A percentile compares a stretch with the other conserved stretches of the same genome.
phyloP scores from a whole-genome alignment of 192 early-diverging fungal genomes.

The Dimargaris xerosporica region DNA sequence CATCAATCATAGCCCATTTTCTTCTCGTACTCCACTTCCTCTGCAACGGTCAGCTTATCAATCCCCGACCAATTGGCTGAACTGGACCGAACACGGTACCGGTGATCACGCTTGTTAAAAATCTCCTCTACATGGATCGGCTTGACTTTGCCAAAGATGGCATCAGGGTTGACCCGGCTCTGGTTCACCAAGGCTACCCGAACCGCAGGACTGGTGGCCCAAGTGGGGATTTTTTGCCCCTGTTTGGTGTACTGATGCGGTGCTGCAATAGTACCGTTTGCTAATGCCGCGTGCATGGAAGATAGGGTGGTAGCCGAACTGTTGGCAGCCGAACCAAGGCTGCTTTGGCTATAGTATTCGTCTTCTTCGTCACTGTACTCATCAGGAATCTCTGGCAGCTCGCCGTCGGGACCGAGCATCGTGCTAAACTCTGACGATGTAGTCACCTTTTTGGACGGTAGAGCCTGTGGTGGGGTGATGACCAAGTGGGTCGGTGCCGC shows the following conservation, averaged over 20 bases:
- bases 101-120: constrained; percentile 20
- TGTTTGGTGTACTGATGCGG: neutral
- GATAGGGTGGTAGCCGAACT: neutral
- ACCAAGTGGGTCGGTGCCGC: too few relatives aligned
- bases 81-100: constrained; percentile 23
- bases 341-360: neutral
- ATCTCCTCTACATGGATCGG: constrained; percentile 28
- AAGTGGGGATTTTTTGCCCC: constrained; percentile 17
- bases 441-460: neutral
- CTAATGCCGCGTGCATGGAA: too few relatives aligned
- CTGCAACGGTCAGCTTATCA: constrained; percentile 25
- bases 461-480: too few relatives aligned
- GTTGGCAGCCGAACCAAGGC: neutral
- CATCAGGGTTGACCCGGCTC: constrained; percentile 26
- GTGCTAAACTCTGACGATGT: constrained; percentile 1
- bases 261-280: too few relatives aligned
- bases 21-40: constrained; percentile 28
- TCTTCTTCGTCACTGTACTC: constrained; percentile 10
- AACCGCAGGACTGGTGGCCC: constrained; percentile 32
- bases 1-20: constrained; percentile 32
- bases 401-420: neutral
- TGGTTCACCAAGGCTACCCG: constrained; percentile 21
- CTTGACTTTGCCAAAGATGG: constrained; percentile 27
- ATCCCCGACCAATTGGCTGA: constrained; percentile 32
- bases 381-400: constrained; percentile 9